These are phyloP conservation scores for Aquilaria yunnanensis DNA, from an alignment of 345 rosid species.

Conservation along the genomic window DNA sequence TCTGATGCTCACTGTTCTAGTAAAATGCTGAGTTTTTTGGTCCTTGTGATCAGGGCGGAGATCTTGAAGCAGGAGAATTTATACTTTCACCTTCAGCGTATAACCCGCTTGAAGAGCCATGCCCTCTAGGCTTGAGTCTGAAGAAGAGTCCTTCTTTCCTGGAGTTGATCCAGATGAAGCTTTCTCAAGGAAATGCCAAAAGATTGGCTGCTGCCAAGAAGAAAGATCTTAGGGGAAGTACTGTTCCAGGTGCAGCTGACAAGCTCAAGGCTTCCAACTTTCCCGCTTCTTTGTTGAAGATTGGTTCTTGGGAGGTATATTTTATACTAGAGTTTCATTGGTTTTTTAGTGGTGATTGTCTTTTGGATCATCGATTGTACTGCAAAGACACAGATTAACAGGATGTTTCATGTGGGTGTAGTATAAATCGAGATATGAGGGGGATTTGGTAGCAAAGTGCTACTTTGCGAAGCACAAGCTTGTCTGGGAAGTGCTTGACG, in stretches of 20 bases:
- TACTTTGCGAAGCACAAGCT: conserved; percentile 76
- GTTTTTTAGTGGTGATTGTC: neutral
- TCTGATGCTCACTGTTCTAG: neutral
- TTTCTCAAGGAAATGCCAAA: conserved; percentile 30
- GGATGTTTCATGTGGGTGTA: conserved; percentile 14
- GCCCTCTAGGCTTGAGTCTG: conserved; percentile 61
- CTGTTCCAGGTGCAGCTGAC: conserved; percentile 20
- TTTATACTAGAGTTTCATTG: neutral
- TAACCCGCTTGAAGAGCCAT: conserved; percentile 53
- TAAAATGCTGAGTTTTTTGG: neutral
- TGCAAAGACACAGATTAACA: neutral
- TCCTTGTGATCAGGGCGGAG: conserved; percentile 4
- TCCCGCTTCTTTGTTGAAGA: conserved; percentile 47
- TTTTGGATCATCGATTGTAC: neutral
- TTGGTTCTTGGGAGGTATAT: conserved; percentile 75
- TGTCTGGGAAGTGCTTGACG: conserved; percentile 83
- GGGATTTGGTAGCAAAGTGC: conserved; percentile 72
- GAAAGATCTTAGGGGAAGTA: conserved; percentile 15
- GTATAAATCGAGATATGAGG: conserved; percentile 65
- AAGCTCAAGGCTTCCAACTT: conserved; percentile 74
- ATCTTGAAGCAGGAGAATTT: conserved; percentile 7
- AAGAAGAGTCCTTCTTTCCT: conserved; percentile 59
- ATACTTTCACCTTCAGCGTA: conserved; percentile 20
- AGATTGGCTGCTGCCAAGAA: conserved; percentile 16
- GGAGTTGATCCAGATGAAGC: conserved; percentile 62